phyloP scores from a whole-genome alignment of 2,329 filamentous ascomycete genomes.

The Xylaria sp. region DNA sequence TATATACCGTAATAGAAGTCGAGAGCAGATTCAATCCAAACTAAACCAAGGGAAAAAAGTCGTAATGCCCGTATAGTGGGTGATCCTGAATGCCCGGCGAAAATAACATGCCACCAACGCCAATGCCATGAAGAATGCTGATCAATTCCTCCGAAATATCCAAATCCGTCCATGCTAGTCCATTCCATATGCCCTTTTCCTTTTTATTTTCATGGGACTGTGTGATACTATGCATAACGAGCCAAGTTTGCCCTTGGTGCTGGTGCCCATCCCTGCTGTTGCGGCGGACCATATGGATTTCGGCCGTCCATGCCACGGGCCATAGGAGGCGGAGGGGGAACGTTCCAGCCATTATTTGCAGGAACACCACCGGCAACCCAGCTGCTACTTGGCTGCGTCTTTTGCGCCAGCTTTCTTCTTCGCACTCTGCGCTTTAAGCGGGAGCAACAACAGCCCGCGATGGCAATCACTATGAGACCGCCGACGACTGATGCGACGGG shows the following conservation, averaged over 20 bases:
- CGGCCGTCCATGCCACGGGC: constrained; percentile 30
- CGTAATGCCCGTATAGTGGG: constrained; percentile 14
- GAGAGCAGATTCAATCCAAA: constrained; percentile 29
- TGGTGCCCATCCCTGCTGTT: constrained; percentile 33
- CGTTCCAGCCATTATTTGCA: constrained; percentile 36
- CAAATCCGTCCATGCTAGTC: constrained; percentile 24
- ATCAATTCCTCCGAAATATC: constrained; percentile 23
- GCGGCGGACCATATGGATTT: constrained; percentile 25
- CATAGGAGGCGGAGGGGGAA: constrained; percentile 34
- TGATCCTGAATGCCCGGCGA: not conserved
- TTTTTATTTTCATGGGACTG: constrained; percentile 5
- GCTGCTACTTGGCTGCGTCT: constrained; percentile 43
- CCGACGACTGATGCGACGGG: constrained; percentile 79
- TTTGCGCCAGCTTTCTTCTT: constrained; percentile 46
- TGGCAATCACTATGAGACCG: constrained; percentile 73
- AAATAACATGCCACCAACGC: constrained; percentile 34
- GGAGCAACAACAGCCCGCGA: constrained; percentile 74
- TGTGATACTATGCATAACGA: constrained; percentile 36
- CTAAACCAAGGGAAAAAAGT: constrained; percentile 20
- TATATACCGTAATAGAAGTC: constrained; percentile 32
- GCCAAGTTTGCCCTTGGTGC: constrained; percentile 20
- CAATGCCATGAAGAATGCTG: constrained; percentile 37
- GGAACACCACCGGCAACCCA: constrained; percentile 45
- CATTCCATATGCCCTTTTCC: not conserved
- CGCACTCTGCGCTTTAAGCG: constrained; percentile 59